Percentiles rank a stretch among this genome's conserved stretches.
phyloP scores from a whole-genome alignment of 2,329 filamentous ascomycete genomes.

The Coniochaeta prunicola region DNA sequence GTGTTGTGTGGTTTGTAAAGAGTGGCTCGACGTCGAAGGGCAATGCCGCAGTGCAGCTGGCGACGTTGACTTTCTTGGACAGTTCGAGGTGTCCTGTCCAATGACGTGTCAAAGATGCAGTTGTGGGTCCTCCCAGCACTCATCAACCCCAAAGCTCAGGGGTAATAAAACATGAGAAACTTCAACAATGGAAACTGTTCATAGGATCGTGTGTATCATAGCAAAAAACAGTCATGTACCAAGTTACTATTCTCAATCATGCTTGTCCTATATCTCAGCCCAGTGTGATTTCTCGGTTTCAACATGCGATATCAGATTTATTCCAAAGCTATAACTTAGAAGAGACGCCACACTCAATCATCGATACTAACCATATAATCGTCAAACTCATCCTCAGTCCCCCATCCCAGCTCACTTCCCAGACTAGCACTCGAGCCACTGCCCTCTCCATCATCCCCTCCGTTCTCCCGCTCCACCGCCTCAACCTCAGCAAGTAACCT shows the following conservation, averaged over 20 bases:
- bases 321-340: neutral
- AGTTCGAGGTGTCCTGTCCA: neutral
- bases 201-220: too few species aligned
- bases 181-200: too few species aligned
- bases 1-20: neutral
- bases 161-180: too few species aligned
- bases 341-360: neutral
- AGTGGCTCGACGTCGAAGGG: neutral
- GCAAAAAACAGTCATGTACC: too few species aligned
- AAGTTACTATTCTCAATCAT: too few species aligned
- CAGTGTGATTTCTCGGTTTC: neutral
- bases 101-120: neutral
- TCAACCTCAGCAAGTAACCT: slow-evolving; percentile 34
- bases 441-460: slow-evolving; percentile 6
- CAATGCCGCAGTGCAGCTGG: neutral
- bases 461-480: slow-evolving; percentile 33
- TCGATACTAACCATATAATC: neutral
- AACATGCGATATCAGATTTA: neutral
- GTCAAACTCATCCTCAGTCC: neutral
- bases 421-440: neutral
- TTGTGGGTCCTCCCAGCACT: neutral
- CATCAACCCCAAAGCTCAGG: too few species aligned
- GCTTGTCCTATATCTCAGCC: too few species aligned
- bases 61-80: neutral
- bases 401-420: neutral